A percentile compares a stretch with the other conserved stretches of the same genome.
Evolutionary conservation across 345 rosid genomes (phyloP).

Genomic region (Clarkia xantiana): DNA sequence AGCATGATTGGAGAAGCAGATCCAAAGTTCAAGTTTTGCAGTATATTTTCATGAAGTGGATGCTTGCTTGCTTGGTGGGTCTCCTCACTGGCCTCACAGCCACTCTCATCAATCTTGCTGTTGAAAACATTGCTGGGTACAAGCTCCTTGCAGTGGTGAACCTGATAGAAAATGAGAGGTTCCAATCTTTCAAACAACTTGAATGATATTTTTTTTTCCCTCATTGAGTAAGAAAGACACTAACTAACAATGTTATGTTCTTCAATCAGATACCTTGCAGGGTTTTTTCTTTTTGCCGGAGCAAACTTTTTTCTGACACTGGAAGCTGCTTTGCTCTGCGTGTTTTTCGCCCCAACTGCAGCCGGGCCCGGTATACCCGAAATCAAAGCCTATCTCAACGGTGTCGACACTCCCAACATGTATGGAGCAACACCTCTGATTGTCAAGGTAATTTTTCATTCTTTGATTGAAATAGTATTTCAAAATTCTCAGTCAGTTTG

Average conservation of each 20-base stretch:
- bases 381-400: slow-evolving; percentile 94
- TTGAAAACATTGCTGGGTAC: slow-evolving; percentile 88
- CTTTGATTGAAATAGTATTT: too few species aligned
- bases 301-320: slow-evolving; percentile 48
- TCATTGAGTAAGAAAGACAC: neutral
- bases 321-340: slow-evolving; percentile 58
- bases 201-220: neutral
- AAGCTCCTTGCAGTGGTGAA: slow-evolving; percentile 62
- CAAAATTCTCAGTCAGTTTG: too few species aligned
- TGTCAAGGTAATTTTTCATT: slow-evolving; percentile 45
- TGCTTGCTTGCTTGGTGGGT: slow-evolving; percentile 69
- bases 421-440: slow-evolving; percentile 61
- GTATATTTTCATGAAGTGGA: slow-evolving; percentile 74
- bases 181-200: too few species aligned
- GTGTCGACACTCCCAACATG: slow-evolving; percentile 87
- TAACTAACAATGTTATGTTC: neutral
- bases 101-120: slow-evolving; percentile 69
- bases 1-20: slow-evolving; percentile 96
- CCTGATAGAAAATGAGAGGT: slow-evolving; percentile 51
- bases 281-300: slow-evolving; percentile 41
- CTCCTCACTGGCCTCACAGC: slow-evolving; percentile 73
- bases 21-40: slow-evolving; percentile 69
- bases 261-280: slow-evolving; percentile 46
- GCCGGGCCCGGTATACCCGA: slow-evolving; percentile 98
- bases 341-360: slow-evolving; percentile 82